Evolutionary conservation across 257 asterid species (phyloP).

Genomic region (Catharanthus roseus): DNA sequence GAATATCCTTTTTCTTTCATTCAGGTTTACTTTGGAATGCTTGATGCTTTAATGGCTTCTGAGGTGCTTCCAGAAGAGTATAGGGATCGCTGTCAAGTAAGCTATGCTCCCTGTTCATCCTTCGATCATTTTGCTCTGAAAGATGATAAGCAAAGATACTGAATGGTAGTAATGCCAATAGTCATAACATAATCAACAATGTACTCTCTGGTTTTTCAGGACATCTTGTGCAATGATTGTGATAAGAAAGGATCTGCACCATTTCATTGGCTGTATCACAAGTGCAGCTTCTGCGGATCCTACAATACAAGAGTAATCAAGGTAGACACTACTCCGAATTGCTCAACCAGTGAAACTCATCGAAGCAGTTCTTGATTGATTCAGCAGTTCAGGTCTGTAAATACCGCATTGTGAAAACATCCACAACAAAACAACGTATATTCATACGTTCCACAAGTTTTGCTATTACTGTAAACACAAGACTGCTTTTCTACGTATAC

Average conservation of each 20-base stretch:
- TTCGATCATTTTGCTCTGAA: neutral
- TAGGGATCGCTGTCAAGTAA: conserved; percentile 75
- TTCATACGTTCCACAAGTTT: neutral
- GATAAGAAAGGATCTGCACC: conserved; percentile 71
- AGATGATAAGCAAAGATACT: neutral
- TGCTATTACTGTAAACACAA: neutral
- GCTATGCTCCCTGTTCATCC: neutral
- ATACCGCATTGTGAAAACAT: neutral
- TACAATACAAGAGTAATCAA: conserved; percentile 88
- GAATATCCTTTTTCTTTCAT: conserved; percentile 6
- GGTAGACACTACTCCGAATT: conserved; percentile 53
- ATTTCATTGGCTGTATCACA: conserved; percentile 93
- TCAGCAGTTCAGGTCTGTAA: neutral
- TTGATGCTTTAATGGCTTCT: conserved; percentile 88
- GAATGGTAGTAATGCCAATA: neutral
- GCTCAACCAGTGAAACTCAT: conserved; percentile 25
- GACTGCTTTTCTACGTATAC: neutral
- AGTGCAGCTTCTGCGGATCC: conserved; percentile 78
- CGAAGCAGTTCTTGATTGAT: conserved; percentile 2
- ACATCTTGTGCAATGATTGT: conserved; percentile 86
- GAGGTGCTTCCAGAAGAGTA: conserved; percentile 92
- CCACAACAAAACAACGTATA: neutral
- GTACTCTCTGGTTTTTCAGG: conserved; percentile 32
- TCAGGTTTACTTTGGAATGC: conserved; percentile 95
- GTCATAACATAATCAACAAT: neutral